A percentile compares a stretch with the other conserved stretches of the same genome.
These are phyloP conservation scores for Larix kaempferi DNA, from an alignment of 75 land plant genomes.

Conservation along the genomic window DNA sequence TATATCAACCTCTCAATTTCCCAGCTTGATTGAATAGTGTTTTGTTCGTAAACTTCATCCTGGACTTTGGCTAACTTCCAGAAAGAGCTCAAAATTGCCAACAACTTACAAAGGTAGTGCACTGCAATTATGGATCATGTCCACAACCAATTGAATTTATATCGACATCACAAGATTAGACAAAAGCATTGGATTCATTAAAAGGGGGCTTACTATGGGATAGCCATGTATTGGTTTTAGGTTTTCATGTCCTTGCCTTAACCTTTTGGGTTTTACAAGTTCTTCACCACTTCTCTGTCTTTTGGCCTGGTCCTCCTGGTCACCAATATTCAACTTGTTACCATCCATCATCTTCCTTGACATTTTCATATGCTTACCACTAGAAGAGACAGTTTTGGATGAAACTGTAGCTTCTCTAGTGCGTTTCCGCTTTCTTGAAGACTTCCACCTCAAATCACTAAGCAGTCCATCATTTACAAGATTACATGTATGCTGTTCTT, in stretches of 20 bases:
- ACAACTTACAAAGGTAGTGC: not conserved
- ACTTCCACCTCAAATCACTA: constrained; percentile 40
- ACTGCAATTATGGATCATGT: not conserved
- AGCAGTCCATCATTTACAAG: constrained; percentile 30
- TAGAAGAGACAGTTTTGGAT: not conserved
- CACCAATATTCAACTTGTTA: not conserved
- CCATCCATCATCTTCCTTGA: not conserved
- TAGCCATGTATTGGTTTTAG: not conserved
- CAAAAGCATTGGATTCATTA: not conserved
- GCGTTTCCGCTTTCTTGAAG: constrained; percentile 41
- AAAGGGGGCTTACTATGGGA: constrained; percentile 3
- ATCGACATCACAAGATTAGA: constrained; percentile 11
- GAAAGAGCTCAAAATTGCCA: not conserved
- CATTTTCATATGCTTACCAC: not conserved
- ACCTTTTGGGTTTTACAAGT: not conserved
- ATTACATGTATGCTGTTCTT: constrained; percentile 7
- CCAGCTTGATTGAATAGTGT: not conserved
- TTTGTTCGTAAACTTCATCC: not conserved
- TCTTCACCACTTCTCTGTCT: not conserved
- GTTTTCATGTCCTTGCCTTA: constrained; percentile 8
- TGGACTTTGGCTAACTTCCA: not conserved
- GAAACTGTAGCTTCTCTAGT: constrained; percentile 6
- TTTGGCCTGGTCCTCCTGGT: not conserved
- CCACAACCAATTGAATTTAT: not conserved
- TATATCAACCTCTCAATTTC: not conserved